Percentiles rank a stretch among this genome's conserved stretches.
These are phyloP conservation scores for Exutisphaerella laricina DNA, from an alignment of 2,329 filamentous ascomycete genomes.

Conservation along the genomic window DNA sequence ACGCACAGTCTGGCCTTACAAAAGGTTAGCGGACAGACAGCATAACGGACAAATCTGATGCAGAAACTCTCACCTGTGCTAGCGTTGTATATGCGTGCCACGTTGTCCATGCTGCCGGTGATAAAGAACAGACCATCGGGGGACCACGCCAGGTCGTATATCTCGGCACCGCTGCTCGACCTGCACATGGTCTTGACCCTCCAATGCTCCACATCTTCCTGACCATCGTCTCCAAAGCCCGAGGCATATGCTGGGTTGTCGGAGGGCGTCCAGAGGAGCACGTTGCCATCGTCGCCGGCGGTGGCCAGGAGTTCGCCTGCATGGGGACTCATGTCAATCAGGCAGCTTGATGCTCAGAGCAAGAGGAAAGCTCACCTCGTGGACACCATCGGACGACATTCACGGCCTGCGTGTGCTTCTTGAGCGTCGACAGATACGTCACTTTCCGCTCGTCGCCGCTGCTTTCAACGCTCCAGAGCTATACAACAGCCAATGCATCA, in stretches of 20 bases:
- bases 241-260: constrained; percentile 61
- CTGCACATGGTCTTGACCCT: constrained; percentile 96
- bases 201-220: constrained; percentile 96
- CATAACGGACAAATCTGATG: too few species aligned
- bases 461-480: constrained; percentile 88
- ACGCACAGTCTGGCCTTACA: constrained; percentile 66
- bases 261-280: constrained; percentile 90
- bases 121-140: constrained; percentile 97
- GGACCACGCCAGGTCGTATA: constrained; percentile 98
- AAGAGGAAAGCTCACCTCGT: constrained; percentile 70
- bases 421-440: constrained; percentile 83
- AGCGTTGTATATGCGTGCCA: constrained; percentile 93
- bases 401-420: constrained; percentile 93
- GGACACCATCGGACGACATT: constrained; percentile 97
- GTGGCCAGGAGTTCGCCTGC: constrained; percentile 88
- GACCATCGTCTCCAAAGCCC: constrained; percentile 71
- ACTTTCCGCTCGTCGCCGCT: constrained; percentile 83
- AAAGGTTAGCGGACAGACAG: too few species aligned
- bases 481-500: constrained; percentile 15
- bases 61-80: constrained; percentile 72
- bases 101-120: constrained; percentile 98
- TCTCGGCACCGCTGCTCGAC: constrained; percentile 79
- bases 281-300: constrained; percentile 94
- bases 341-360: too few species aligned
- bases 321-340: too few species aligned